Conservation (phyloP, 1,284 basidiomycete species). For the Sphagnurus paluster region DNA sequence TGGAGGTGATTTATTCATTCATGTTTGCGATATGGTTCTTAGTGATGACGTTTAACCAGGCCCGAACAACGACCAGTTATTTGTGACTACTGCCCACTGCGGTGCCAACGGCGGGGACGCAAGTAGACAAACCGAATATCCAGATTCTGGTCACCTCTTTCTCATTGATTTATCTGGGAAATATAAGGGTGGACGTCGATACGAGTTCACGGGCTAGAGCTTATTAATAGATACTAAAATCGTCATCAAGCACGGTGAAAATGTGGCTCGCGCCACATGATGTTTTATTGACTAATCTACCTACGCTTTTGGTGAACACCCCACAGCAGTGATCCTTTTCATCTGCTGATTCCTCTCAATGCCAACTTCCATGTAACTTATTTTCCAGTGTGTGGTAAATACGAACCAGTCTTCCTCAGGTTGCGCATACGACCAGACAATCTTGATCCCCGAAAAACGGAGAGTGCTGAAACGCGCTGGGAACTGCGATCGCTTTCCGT, state of each 20-base stretch:
- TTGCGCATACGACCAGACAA: neutral
- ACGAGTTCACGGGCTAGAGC: slow-evolving; percentile 30
- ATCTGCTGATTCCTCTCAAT: neutral
- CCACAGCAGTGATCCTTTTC: neutral
- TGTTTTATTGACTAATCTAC: neutral
- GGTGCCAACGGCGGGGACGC: slow-evolving; percentile 53
- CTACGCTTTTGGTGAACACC: too few species aligned
- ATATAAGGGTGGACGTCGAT: slow-evolving; percentile 40
- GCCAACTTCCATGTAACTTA: neutral
- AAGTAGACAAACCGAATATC: slow-evolving; percentile 48
- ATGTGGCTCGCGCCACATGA: neutral
- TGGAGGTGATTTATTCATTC: slow-evolving; percentile 45
- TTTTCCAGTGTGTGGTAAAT: slow-evolving; percentile 1
- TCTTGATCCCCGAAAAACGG: neutral
- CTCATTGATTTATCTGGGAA: slow-evolving; percentile 56
- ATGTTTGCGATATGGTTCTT: neutral
- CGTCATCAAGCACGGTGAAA: too few species aligned
- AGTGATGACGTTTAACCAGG: slow-evolving; percentile 35
- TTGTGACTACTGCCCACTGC: slow-evolving; percentile 67
- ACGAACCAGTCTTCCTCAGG: slow-evolving; percentile 2
- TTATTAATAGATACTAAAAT: too few species aligned
- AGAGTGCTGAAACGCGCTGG: neutral
- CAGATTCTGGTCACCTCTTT: slow-evolving; percentile 68
- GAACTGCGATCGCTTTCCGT: neutral
- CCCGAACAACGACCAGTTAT: slow-evolving; percentile 60